Base-by-base conservation (phyloP, 805 yeast genomes). In the Lachancea meyersii region DNA sequence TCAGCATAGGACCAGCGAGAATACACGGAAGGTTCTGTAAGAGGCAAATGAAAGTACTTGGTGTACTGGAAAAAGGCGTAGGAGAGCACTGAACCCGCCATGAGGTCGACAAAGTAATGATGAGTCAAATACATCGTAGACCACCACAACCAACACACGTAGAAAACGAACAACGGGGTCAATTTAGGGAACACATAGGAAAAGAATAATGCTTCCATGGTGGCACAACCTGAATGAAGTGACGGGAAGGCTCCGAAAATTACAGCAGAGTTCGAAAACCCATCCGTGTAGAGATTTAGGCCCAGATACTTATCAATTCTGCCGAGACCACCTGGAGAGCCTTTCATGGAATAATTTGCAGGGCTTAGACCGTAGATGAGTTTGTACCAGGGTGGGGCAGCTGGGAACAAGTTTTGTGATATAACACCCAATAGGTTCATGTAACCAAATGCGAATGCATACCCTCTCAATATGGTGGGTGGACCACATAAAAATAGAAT, bases 361-460 rank as follows among this genome's bases (percentile, higher is more conserved):
- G 96, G 93, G 42, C 77, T 82, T 46, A 89, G 72, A 1, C 96
- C 96, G 59, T 91, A 82, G 38, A 81, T 63, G 46, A 78, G 78
- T 55, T 86, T 84, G 61, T 91, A 91, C 98, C 98, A 91, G 16
- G 98, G 98, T 11, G 98, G 95, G 41, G 97, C 97, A 38, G 93
- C 86, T 5, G 98, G 96, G 61, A 86, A 87, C 4, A 80, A 48
- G 51, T 87, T 73, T 67, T 93, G 97, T 43, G 77, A 76, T 27
- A 83, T 56, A 24, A 91, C 97, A 34, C 97, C 97, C 40, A 79
- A 61, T 50, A 89, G 64, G 64, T 91, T 93, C 91, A 88, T 84
- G 69, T 84, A 87, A 10, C 98, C 98, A 67, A 93, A 89, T 3
- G 96, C 87, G 68, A 88, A 86, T 2, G 87, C 95, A 64, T 82